These are phyloP conservation scores for Gossypium ekmanianum DNA, from an alignment of 345 rosid species.

Conservation along the genomic window DNA sequence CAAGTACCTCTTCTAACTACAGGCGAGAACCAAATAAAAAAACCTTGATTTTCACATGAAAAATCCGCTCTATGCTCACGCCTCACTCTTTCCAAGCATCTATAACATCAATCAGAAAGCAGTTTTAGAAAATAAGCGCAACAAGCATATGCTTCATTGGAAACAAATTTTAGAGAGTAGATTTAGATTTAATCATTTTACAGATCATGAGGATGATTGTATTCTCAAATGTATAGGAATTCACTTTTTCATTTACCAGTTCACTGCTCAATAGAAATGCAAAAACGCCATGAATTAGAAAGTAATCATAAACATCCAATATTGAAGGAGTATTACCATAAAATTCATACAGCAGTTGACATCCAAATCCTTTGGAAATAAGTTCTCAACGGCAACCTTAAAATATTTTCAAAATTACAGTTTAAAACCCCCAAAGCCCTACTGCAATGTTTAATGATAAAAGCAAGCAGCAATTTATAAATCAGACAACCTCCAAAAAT, in stretches of 20 bases:
- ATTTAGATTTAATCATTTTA: neutral
- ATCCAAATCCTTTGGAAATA: neutral
- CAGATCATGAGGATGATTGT: neutral
- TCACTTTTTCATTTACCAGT: neutral
- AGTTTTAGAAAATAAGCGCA: neutral
- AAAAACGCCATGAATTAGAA: neutral
- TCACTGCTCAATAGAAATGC: neutral
- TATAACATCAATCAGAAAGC: conserved; percentile 7
- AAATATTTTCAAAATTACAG: neutral
- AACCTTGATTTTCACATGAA: neutral
- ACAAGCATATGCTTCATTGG: neutral
- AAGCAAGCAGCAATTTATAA: neutral
- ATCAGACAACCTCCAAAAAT: neutral
- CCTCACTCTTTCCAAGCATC: neutral
- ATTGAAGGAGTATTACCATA: neutral
- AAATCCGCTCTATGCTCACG: neutral
- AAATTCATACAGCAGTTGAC: neutral
- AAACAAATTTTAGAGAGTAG: neutral
- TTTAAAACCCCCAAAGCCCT: neutral
- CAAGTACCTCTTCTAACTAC: conserved; percentile 6
- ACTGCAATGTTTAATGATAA: no score
- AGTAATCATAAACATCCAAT: neutral
- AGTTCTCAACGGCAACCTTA: neutral
- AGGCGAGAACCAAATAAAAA: neutral
- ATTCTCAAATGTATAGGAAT: neutral